Conservation (phyloP, 148 eudicot species). For the Persicaria maculosa region DNA sequence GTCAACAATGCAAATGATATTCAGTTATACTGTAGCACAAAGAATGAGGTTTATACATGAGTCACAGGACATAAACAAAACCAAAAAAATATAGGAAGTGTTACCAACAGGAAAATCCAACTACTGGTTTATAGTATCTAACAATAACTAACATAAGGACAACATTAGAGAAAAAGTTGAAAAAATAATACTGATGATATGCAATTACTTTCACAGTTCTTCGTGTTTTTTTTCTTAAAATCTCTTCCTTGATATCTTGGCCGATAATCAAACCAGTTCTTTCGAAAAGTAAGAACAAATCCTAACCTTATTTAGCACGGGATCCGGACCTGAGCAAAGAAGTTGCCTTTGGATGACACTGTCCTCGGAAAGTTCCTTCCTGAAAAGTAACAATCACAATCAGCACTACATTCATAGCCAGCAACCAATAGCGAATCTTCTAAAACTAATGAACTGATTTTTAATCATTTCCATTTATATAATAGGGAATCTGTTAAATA, state of each 20-base stretch:
- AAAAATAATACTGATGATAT: slow-evolving; percentile 6
- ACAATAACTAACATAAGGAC: neutral
- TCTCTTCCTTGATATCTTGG: slow-evolving; percentile 66
- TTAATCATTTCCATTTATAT: too few species aligned
- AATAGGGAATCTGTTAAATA: too few species aligned
- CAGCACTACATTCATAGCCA: too few species aligned
- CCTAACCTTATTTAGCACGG: too few species aligned
- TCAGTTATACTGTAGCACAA: neutral
- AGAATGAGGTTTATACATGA: neutral
- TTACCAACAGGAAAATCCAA: neutral
- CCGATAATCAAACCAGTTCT: slow-evolving; percentile 79
- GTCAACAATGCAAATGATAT: neutral
- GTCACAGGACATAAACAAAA: neutral
- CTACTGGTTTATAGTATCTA: neutral
- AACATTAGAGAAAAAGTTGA: neutral
- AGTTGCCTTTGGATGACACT: too few species aligned
- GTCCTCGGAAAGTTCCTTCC: too few species aligned
- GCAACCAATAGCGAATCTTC: too few species aligned
- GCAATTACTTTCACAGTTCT: slow-evolving; percentile 54
- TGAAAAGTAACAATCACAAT: too few species aligned
- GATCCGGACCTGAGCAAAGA: too few species aligned
- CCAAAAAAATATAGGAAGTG: neutral
- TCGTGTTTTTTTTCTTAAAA: slow-evolving; percentile 44
- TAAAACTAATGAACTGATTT: too few species aligned
- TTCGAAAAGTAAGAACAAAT: too few species aligned